Percentiles rank a stretch among this genome's conserved stretches.
These are phyloP conservation scores for Diaporthe batatas DNA, from an alignment of 2,329 filamentous ascomycete species.

Conservation along the genomic window DNA sequence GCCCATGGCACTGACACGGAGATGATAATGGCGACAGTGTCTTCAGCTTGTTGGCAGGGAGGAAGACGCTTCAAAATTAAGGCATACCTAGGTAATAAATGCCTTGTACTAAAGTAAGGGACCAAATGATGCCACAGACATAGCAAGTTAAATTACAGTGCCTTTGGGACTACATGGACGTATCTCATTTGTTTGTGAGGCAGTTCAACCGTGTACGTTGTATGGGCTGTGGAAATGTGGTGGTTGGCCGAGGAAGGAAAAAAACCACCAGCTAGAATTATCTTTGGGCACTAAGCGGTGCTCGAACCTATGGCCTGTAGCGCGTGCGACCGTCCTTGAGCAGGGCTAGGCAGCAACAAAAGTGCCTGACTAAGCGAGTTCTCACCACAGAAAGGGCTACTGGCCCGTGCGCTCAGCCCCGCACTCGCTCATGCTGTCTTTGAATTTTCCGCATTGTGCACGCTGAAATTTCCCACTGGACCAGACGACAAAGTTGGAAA, in stretches of 20 bases:
- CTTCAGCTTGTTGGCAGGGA: too few relatives aligned
- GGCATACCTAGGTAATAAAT: too few relatives aligned
- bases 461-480: constrained; percentile 40
- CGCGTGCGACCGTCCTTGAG: background rate
- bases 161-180: too few relatives aligned
- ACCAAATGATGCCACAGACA: too few relatives aligned
- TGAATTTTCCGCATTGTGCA: constrained; percentile 31
- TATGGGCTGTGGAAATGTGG: background rate
- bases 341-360: background rate
- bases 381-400: background rate
- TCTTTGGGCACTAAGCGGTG: constrained; percentile 10
- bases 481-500: constrained; percentile 32
- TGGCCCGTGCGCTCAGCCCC: constrained; percentile 15
- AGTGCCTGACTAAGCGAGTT: background rate
- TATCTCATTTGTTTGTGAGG: background rate
- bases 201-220: too few relatives aligned
- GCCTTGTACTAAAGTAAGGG: too few relatives aligned
- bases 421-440: constrained; percentile 10
- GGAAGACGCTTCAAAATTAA: too few relatives aligned
- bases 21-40: too few relatives aligned
- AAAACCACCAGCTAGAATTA: too few relatives aligned
- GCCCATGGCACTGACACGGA: too few relatives aligned
- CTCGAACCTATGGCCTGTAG: constrained; percentile 5
- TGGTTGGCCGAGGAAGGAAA: background rate
- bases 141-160: background rate